Percentiles rank a stretch among this genome's conserved stretches.
Conservation (phyloP, 352 stramenopile genomes). For the Pythium brachiatum region DNA sequence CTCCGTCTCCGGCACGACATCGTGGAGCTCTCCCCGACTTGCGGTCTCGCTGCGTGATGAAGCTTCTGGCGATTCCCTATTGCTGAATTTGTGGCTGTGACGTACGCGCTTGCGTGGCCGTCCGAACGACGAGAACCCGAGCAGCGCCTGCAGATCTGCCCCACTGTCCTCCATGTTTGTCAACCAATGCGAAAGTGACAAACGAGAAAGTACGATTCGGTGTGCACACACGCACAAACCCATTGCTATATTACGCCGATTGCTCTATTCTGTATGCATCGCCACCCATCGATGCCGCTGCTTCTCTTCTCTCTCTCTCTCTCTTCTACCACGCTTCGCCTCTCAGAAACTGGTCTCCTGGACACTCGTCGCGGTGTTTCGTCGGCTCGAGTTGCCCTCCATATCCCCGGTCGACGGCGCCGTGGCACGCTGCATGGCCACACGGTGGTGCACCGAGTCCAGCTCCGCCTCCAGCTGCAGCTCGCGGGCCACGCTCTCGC, state of each 20-base stretch:
- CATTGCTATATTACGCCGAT: constrained; percentile 30
- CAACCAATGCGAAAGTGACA: background rate
- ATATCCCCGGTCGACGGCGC: background rate
- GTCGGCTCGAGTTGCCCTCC: constrained; percentile 5
- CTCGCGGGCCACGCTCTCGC: constrained; percentile 79
- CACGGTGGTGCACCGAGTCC: constrained; percentile 58
- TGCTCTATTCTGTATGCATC: constrained; percentile 21
- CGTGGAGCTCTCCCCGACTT: background rate
- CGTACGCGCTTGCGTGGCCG: constrained; percentile 18
- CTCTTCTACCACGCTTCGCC: background rate
- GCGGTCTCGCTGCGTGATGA: background rate
- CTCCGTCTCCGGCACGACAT: constrained; percentile 19
- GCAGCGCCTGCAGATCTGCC: constrained; percentile 29
- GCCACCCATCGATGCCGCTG: background rate
- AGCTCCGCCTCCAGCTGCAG: constrained; percentile 81
- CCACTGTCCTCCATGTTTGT: constrained; percentile 28
- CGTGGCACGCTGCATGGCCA: constrained; percentile 20
- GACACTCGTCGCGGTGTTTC: constrained; percentile 20
- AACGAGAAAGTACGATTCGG: background rate
- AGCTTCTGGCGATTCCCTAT: background rate
- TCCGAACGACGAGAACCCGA: constrained; percentile 74
- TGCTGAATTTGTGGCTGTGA: background rate
- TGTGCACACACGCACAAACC: constrained; percentile 12
- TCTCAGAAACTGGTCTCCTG: constrained; percentile 17
- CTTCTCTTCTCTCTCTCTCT: background rate